These are phyloP conservation scores for Pseudogymnoascus sp. DNA, from an alignment of 2,329 filamentous ascomycete species.

Conservation along the genomic window DNA sequence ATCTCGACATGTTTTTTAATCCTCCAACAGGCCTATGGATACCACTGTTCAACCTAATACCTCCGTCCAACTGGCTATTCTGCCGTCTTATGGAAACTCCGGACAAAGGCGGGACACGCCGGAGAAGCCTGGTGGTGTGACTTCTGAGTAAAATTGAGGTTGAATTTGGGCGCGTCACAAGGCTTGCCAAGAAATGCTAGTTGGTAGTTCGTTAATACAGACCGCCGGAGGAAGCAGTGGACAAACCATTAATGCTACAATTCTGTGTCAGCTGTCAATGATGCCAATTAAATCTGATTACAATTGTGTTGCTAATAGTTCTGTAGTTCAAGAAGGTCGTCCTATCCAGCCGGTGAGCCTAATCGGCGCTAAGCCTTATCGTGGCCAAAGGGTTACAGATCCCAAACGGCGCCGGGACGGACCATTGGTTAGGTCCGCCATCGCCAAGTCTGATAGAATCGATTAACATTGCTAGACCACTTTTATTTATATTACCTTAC, in stretches of 20 bases:
- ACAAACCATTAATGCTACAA: not conserved
- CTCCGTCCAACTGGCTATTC: not conserved
- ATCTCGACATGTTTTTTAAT: not conserved
- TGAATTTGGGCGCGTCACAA: not conserved
- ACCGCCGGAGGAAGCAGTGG: not conserved
- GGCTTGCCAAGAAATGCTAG: not conserved
- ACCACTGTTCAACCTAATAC: not conserved
- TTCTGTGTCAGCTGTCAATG: not conserved
- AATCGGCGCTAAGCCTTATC: not conserved
- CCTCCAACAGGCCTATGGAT: not conserved
- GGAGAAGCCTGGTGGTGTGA: not conserved
- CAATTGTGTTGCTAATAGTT: not conserved
- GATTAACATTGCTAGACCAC: not conserved
- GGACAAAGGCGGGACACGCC: not conserved
- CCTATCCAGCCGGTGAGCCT: not conserved
- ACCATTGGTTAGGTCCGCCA: not conserved
- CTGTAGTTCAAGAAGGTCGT: not conserved
- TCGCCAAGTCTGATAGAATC: not conserved
- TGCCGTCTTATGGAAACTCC: not conserved
- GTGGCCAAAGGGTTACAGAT: not conserved
- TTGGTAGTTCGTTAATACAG: not conserved
- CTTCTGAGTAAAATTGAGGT: not conserved
- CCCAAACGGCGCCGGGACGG: not conserved
- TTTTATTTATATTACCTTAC: not conserved
- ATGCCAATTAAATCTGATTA: not conserved